Evolutionary conservation across 352 stramenopile genomes (phyloP), one percentile per base, ranked within the genome.

Genomic region (Halophytophthora polymorphica): DNA sequence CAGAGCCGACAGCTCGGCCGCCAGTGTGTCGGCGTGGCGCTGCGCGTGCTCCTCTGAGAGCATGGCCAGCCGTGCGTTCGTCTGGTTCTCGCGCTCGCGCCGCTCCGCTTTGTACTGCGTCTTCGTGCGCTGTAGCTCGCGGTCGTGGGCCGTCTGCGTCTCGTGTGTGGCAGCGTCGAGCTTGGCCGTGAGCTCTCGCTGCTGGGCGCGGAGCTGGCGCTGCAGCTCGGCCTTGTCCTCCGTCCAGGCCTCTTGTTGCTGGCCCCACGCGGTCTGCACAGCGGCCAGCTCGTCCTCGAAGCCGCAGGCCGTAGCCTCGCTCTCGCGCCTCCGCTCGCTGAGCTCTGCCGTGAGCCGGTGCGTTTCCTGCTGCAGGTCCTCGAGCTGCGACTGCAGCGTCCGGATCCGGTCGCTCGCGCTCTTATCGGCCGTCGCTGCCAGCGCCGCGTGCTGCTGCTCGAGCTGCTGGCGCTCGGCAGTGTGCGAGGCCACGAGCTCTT

Each of bases 401-500:
- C 64, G 48, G 12, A 68, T 50, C 7, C 34, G 45, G 17, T 11
- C 48, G 7, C 54, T 38, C n/a, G 49, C 39, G 14, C 45, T 37
- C 3, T 14, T n/a, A 31, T 64, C 59, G 2, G 45, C 17, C 1
- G 49, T 51, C 19, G 59, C 56, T 1, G 59, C 59, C 5, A 53
- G 15, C 21, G 21, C 25, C 3, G 58, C 54, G 14, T 56, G 56
- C 35, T 56, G 53, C 8, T 56, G 36, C 37, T 68, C 63, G 28
- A 60, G 31, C 18, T 75, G 59, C 12, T 72, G 53, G 23, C 73
- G 46, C 31, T 82, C 62, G 1, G 48, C 38, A 0, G 33, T 13
- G 28, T 75, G 64, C 0, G 70, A 41, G 14, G 66, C 56, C 3
- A 44, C 37, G 2, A 80, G 51, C 38, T 86, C 76, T 61, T 84